Base-by-base conservation (phyloP, 768 basidiomycete species). In the Suillus discolor region DNA sequence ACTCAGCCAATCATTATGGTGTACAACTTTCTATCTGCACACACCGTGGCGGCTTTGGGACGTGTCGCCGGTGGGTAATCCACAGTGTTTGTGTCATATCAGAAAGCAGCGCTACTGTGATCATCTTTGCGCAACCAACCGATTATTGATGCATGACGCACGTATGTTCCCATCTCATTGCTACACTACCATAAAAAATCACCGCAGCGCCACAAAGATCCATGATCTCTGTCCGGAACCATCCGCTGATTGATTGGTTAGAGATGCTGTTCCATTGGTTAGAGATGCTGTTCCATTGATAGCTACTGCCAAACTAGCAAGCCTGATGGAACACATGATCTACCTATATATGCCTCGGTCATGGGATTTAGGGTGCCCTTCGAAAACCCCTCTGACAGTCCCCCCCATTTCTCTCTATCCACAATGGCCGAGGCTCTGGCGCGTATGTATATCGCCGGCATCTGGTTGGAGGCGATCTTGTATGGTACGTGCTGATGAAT, bases 381-480 rank as follows among this genome's bases (percentile, higher is more conserved):
- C 16, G 2, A 11, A 34, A 12, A 31, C 31, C 18, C 28, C 5
- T 54, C 31, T 28, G 51, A 5, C 51, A 34, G 6, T 20, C 31
- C 31, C 31, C 31, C 31, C 2, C 31, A 34, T 20, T 54, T 11
- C 28, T 20, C 6, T 54, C 55, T 38, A 23, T 57, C 28, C 41
- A 28, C 23, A 45, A 72, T 72, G 72, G 5, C 6, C 28, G 41
- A 45, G 6, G 7, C 68, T 39, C n/a, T 57, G 18, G 63, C 62
- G 5, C 60, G 60, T n/a, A 41, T 67, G 28, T 11, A 57, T 53
- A 53, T 73, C 54, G 53, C 36, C 4, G 18, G 67, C 4, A 63
- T 62, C 3, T 60, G 42, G 49, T 4, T 66, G 3, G 71, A 74
- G 42, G 38, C 39, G 6, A 57, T 74, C 31, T 62, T 74, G 39